phyloP scores from a whole-genome alignment of 345 rosid species.

The Corymbia maculata region DNA sequence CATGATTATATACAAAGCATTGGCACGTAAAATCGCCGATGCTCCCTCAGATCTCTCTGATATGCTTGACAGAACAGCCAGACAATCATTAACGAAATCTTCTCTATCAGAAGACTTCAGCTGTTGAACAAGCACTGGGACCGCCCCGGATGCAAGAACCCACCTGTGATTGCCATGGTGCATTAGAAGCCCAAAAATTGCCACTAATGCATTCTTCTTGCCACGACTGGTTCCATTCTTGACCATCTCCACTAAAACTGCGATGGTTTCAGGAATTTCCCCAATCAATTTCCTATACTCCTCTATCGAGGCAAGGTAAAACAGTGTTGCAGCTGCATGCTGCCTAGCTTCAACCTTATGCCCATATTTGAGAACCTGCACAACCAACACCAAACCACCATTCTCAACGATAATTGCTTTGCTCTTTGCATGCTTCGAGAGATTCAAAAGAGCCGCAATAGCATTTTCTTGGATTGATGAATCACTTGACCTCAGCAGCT shows the following conservation, averaged over 20 bases:
- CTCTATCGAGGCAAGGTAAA: slow-evolving; percentile 54
- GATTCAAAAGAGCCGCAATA: slow-evolving; percentile 55
- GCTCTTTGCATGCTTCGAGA: slow-evolving; percentile 52
- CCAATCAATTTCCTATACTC: slow-evolving; percentile 61
- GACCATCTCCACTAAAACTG: slow-evolving; percentile 46
- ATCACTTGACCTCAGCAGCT: slow-evolving; percentile 28
- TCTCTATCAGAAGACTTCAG: slow-evolving; percentile 33
- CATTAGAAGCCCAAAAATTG: slow-evolving; percentile 48
- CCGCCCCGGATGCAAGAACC: slow-evolving; percentile 44
- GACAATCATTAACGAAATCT: slow-evolving; percentile 44
- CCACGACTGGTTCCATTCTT: slow-evolving; percentile 25
- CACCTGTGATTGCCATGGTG: slow-evolving; percentile 45
- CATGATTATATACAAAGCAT: slow-evolving; percentile 30
- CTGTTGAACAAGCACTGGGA: slow-evolving; percentile 42
- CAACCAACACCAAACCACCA: slow-evolving; percentile 36
- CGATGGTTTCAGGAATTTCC: slow-evolving; percentile 43
- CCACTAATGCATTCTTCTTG: slow-evolving; percentile 66
- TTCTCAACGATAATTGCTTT: slow-evolving; percentile 39
- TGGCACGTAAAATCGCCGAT: slow-evolving; percentile 31
- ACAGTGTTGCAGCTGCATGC: slow-evolving; percentile 61
- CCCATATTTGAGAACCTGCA: slow-evolving; percentile 39
- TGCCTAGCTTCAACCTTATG: slow-evolving; percentile 45
- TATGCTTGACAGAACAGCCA: slow-evolving; percentile 56
- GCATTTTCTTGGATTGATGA: slow-evolving; percentile 46
- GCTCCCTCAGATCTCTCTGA: slow-evolving; percentile 62